These are phyloP conservation scores for Trifolium subterraneum DNA, from an alignment of 306 rosid species.

Conservation along the genomic window DNA sequence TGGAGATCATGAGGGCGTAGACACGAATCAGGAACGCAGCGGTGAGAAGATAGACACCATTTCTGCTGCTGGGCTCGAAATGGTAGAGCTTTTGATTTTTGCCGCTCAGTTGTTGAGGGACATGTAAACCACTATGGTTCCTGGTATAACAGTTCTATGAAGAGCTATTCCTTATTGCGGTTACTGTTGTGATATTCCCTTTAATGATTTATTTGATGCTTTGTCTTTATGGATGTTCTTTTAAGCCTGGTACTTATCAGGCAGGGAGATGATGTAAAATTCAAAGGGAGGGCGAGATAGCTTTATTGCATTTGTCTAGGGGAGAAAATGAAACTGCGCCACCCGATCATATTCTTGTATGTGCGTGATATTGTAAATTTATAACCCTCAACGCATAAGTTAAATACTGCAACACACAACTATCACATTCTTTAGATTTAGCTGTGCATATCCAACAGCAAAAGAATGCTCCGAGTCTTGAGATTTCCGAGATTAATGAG, in stretches of 20 bases:
- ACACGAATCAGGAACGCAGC: slow-evolving; percentile 47
- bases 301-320: slow-evolving; percentile 16
- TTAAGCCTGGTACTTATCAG: not conserved
- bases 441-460: no score
- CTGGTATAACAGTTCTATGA: slow-evolving; percentile 37
- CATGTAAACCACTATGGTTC: slow-evolving; percentile 33
- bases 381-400: not conserved
- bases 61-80: slow-evolving; percentile 88
- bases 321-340: slow-evolving; percentile 20
- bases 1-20: slow-evolving; percentile 45
- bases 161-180: slow-evolving; percentile 15
- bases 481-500: no score
- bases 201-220: slow-evolving; percentile 15
- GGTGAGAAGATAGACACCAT: slow-evolving; percentile 72
- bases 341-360: not conserved
- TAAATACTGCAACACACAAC: not conserved
- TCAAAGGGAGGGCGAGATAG: slow-evolving; percentile 8
- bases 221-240: slow-evolving; percentile 3
- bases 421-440: not conserved
- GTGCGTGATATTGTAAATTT: not conserved
- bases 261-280: slow-evolving; percentile 36
- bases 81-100: slow-evolving; percentile 90
- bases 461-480: no score
- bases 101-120: slow-evolving; percentile 74
- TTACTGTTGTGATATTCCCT: slow-evolving; percentile 21